Percentiles rank a stretch among this genome's conserved stretches.
These are phyloP conservation scores for Guillardia theta DNA, from an alignment of 78 protist species.

Conservation along the genomic window DNA sequence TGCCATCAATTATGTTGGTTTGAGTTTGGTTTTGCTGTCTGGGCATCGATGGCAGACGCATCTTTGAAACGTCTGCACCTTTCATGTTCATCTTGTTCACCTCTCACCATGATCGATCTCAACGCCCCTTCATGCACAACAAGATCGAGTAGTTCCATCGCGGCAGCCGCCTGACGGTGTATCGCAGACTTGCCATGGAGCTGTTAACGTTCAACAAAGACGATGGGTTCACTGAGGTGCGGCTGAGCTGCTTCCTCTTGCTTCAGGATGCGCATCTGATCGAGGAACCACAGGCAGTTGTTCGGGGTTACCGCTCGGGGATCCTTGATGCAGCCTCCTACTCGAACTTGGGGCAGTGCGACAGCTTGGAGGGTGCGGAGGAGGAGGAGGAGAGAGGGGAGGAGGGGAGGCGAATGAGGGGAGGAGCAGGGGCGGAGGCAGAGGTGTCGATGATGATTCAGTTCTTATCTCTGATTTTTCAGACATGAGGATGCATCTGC, in stretches of 20 bases:
- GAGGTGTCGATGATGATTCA: background rate
- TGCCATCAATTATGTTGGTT: too few relatives aligned
- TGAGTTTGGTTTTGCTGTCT: too few relatives aligned
- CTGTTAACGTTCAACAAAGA: slow-evolving; percentile 75
- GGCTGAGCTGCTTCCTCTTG: too few relatives aligned
- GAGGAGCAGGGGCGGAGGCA: background rate
- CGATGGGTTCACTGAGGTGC: slow-evolving; percentile 90
- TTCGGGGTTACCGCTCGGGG: slow-evolving; percentile 62
- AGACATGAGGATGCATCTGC: slow-evolving; percentile 92
- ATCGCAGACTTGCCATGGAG: background rate
- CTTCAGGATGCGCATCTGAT: too few relatives aligned
- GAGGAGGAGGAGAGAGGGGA: background rate
- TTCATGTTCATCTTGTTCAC: background rate
- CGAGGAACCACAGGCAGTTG: too few relatives aligned
- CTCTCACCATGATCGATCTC: background rate
- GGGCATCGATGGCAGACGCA: background rate
- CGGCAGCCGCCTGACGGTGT: too few relatives aligned
- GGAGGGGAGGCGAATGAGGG: background rate
- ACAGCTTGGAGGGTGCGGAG: slow-evolving; percentile 83
- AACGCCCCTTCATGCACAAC: too few relatives aligned
- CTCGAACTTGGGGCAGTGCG: slow-evolving; percentile 92
- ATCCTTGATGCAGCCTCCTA: slow-evolving; percentile 84
- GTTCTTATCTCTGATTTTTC: background rate
- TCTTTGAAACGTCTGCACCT: background rate
- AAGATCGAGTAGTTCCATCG: too few relatives aligned